Evolutionary conservation across 2,329 filamentous ascomycete genomes (phyloP).

Genomic region (Fusarium guadeloupense): DNA sequence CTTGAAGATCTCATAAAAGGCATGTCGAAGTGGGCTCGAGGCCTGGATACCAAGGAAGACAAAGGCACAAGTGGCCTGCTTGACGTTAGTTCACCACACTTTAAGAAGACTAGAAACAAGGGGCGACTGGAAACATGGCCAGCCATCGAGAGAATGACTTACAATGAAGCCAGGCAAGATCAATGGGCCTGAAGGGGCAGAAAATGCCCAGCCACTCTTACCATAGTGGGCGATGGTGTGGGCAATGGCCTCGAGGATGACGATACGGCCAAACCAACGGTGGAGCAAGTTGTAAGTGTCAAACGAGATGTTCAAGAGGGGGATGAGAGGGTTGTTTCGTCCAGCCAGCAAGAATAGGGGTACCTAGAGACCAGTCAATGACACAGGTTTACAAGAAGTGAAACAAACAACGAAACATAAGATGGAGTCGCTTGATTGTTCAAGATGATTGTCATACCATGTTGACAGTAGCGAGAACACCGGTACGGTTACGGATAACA

Average conservation of each 20-base stretch:
- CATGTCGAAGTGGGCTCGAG: constrained; percentile 75
- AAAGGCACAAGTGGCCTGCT: constrained; percentile 67
- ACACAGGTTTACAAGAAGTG: neutral
- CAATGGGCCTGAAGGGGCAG: constrained; percentile 52
- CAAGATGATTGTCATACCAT: constrained; percentile 62
- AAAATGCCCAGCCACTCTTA: constrained; percentile 58
- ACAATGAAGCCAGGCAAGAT: constrained; percentile 72
- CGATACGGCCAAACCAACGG: constrained; percentile 82
- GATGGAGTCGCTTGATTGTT: neutral
- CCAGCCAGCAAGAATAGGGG: constrained; percentile 79
- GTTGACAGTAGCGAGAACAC: constrained; percentile 76
- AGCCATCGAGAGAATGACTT: constrained; percentile 45
- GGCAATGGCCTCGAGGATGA: constrained; percentile 72
- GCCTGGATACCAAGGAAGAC: constrained; percentile 73
- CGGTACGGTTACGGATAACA: constrained; percentile 73
- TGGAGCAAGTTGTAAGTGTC: constrained; percentile 86
- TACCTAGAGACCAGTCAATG: constrained; percentile 48
- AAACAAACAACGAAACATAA: neutral
- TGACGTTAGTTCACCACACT: constrained; percentile 5
- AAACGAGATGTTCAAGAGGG: constrained; percentile 76
- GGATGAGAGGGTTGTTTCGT: constrained; percentile 81
- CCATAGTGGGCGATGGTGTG: constrained; percentile 71
- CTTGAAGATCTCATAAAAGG: constrained; percentile 83
- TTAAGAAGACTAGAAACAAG: neutral
- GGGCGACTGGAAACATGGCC: too few relatives aligned